These are phyloP conservation scores for Pseudogymnoascus verrucosus DNA, from an alignment of 2,329 filamentous ascomycete genomes.

Conservation along the genomic window DNA sequence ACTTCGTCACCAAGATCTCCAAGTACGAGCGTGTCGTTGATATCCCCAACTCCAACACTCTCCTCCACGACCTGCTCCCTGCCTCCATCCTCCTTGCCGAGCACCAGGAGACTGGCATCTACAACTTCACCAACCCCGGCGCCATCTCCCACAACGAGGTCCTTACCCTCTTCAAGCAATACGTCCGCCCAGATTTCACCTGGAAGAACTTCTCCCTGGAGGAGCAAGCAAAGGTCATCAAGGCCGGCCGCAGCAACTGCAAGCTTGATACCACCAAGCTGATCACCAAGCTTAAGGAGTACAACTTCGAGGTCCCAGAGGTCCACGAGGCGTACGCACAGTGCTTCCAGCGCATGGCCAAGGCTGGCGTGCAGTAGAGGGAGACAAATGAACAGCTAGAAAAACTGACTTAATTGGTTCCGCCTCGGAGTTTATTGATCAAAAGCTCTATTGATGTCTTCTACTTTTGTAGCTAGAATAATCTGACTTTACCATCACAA, in stretches of 20 bases:
- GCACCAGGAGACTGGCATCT: slow-evolving; percentile 53
- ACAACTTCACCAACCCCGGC: slow-evolving; percentile 64
- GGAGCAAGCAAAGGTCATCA: slow-evolving; percentile 60
- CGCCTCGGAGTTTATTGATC: not conserved
- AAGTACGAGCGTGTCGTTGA: slow-evolving; percentile 58
- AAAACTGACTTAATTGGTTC: slow-evolving; percentile 5
- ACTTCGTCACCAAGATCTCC: slow-evolving; percentile 62
- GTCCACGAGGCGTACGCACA: slow-evolving; percentile 52
- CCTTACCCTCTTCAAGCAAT: slow-evolving; percentile 52
- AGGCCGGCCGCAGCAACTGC: slow-evolving; percentile 60
- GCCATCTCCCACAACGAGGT: slow-evolving; percentile 67
- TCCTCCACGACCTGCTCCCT: slow-evolving; percentile 57
- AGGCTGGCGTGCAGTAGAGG: slow-evolving; percentile 41
- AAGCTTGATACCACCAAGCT: slow-evolving; percentile 56
- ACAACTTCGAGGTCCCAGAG: slow-evolving; percentile 50
- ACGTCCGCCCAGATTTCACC: slow-evolving; percentile 50
- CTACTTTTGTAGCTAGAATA: slow-evolving; percentile 5
- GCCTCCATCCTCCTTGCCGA: slow-evolving; percentile 52
- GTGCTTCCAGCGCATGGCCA: slow-evolving; percentile 59
- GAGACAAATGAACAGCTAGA: not conserved
- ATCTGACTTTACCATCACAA: slow-evolving; percentile 1
- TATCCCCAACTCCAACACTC: slow-evolving; percentile 61
- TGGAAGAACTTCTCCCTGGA: slow-evolving; percentile 61
- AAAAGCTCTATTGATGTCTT: not conserved
- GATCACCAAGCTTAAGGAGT: slow-evolving; percentile 50